phyloP scores from a whole-genome alignment of 2,329 filamentous ascomycete genomes.

The Aspergillus ustus region DNA sequence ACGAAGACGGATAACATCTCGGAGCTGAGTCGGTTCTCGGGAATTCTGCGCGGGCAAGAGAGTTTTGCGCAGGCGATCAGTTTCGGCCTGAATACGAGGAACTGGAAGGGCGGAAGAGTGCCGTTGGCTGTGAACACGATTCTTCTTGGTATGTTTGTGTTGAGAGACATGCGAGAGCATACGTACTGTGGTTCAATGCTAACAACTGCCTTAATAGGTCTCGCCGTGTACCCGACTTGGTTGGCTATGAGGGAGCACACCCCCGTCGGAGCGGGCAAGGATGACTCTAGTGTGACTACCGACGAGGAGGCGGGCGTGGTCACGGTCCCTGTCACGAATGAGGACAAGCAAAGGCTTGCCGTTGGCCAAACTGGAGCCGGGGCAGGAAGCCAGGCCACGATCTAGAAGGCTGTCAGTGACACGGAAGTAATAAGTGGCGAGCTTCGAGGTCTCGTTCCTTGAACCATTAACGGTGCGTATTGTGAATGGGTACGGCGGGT shows the following conservation, averaged over 20 bases:
- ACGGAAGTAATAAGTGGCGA: too few species aligned
- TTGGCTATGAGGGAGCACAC: not conserved
- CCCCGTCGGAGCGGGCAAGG: not conserved
- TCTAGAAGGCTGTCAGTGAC: not conserved
- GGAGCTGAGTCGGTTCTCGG: constrained; percentile 49
- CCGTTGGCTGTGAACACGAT: constrained; percentile 49
- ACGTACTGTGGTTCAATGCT: not conserved
- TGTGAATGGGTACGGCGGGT: too few species aligned
- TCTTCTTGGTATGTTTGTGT: constrained; percentile 30
- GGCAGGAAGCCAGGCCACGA: not conserved
- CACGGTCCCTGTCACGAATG: not conserved
- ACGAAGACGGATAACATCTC: constrained; percentile 62
- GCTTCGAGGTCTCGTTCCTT: too few species aligned
- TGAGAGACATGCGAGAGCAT: not conserved
- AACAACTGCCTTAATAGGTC: not conserved
- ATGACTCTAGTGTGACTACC: not conserved
- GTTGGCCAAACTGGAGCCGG: not conserved
- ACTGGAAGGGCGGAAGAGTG: constrained; percentile 49
- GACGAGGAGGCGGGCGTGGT: not conserved
- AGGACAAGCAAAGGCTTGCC: not conserved
- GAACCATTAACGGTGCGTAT: too few species aligned
- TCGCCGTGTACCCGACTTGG: constrained; percentile 1
- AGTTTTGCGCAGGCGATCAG: constrained; percentile 52
- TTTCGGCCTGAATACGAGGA: constrained; percentile 48
- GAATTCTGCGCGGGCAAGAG: constrained; percentile 51